phyloP scores from a whole-genome alignment of 345 rosid species.

The Pistacia vera region DNA sequence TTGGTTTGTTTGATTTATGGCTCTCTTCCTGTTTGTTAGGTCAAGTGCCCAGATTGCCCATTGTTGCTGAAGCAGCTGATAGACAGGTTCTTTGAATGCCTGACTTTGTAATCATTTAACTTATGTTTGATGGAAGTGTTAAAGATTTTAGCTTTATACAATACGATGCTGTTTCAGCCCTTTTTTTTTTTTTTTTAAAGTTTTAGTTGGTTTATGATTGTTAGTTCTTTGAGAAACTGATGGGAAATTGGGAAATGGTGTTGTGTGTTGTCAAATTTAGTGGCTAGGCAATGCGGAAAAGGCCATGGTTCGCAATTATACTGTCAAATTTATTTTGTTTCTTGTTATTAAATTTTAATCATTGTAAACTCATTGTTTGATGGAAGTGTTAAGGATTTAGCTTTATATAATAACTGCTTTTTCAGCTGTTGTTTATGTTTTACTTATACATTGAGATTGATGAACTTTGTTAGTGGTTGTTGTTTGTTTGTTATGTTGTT shows the following conservation, averaged over 20 bases:
- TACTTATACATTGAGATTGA: neutral
- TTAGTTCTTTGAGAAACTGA: neutral
- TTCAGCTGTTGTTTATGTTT: neutral
- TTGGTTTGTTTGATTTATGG: conserved; percentile 88
- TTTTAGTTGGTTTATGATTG: neutral
- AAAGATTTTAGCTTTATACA: neutral
- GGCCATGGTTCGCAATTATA: no score
- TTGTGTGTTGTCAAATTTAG: neutral
- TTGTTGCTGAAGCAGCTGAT: conserved; percentile 98
- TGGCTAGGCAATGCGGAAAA: neutral
- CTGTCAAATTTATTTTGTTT: neutral
- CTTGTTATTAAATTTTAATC: conserved; percentile 2
- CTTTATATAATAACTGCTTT: neutral
- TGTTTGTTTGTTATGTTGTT: no score
- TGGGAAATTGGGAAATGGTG: neutral
- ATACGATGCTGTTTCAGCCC: neutral
- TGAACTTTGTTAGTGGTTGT: no score
- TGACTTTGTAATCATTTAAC: conserved; percentile 8
- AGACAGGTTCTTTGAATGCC: conserved; percentile 77
- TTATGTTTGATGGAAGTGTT: conserved; percentile 3
- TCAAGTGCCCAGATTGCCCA: conserved; percentile 85
- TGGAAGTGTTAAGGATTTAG: neutral
- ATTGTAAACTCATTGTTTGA: conserved; percentile 4
- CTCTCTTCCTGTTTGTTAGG: conserved; percentile 87
- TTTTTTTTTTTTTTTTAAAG: neutral